These are phyloP conservation scores for Pleomassaria siparia DNA, from an alignment of 2,329 filamentous ascomycete genomes.

Conservation along the genomic window DNA sequence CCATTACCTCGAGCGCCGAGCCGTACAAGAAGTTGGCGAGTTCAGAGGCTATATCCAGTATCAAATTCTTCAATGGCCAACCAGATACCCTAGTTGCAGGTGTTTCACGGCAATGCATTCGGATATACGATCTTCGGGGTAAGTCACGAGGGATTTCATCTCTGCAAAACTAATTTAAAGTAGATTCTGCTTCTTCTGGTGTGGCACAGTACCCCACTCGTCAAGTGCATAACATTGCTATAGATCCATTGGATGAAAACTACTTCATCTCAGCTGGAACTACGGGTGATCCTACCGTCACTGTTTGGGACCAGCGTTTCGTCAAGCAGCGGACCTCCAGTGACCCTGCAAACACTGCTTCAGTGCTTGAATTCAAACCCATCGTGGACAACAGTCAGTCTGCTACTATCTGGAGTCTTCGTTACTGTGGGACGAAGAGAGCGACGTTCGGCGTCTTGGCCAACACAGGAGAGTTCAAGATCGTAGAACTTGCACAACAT, in stretches of 20 bases:
- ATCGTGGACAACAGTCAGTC: conserved; percentile 53
- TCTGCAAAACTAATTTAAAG: conserved; percentile 18
- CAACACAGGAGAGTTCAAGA: conserved; percentile 61
- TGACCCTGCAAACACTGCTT: conserved; percentile 57
- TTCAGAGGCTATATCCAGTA: conserved; percentile 75
- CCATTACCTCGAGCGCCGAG: conserved; percentile 56
- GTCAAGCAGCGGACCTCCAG: conserved; percentile 32
- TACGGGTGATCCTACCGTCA: conserved; percentile 71
- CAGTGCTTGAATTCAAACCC: conserved; percentile 60
- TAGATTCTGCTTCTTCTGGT: conserved; percentile 46
- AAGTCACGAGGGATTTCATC: conserved; percentile 23
- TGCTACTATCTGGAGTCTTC: conserved; percentile 62
- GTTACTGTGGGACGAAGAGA: conserved; percentile 60
- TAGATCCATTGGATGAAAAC: conserved; percentile 78
- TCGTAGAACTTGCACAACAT: conserved; percentile 58
- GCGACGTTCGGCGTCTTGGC: conserved; percentile 61
- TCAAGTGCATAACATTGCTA: conserved; percentile 68
- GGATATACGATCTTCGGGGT: conserved; percentile 80
- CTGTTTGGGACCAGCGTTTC: conserved; percentile 74
- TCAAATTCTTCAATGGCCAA: conserved; percentile 78
- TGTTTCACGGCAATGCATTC: conserved; percentile 72
- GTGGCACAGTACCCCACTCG: conserved; percentile 56
- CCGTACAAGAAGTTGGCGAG: conserved; percentile 59
- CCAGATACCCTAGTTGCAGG: conserved; percentile 75
- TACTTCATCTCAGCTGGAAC: conserved; percentile 79